Evolutionary conservation across 371 early-diverging fungal genomes (phyloP), one percentile per base, ranked within the genome.

Genomic region (Mucor sp.): DNA sequence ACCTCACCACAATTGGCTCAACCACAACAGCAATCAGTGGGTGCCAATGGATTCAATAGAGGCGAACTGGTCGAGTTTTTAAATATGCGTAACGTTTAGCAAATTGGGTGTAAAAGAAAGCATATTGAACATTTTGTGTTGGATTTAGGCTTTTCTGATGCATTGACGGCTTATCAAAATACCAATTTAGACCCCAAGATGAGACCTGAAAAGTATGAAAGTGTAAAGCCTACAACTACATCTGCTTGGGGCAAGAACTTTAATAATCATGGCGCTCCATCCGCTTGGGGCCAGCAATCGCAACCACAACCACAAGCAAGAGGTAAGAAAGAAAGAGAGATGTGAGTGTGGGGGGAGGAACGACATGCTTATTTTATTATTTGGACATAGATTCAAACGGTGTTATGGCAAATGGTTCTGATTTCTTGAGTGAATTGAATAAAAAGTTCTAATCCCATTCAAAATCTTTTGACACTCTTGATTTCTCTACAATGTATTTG

Each of bases 401-500:
- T 43, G 37, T 47, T 1, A 68, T 72, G 72, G 68, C 70, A 47
- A 64, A 65, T 32, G 70, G 70, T 3, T 9, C 39, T 43, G 70
- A 69, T 28, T 69, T 69, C 17, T 39, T 69, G 12, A 47, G 48
- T 19, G 74, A 73, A 48, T 35, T 69, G 41, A 53, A 53, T 53
- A 53, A 53, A 53, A 53, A 53, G 23, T 27, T 53, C 53, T 57
- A 57, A 23, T 55, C 56, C 84, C 81, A 84, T 23, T 68, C 37
- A 61, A 76, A 80, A 47, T 83, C 85, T 59, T 85, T 85, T 33
- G 76, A 63, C 27, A 81, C 79, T 68, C 62, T 81, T 39, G 76
- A 66, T 57, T 85, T 85, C 61, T 88, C 90, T 21, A 92, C 78
- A 63, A 92, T 88, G 63, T 79, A 91, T 74, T 85, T 86, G 17